Evolutionary conservation across 352 stramenopile genomes (phyloP).

Genomic region (Globisporangium spinosum): DNA sequence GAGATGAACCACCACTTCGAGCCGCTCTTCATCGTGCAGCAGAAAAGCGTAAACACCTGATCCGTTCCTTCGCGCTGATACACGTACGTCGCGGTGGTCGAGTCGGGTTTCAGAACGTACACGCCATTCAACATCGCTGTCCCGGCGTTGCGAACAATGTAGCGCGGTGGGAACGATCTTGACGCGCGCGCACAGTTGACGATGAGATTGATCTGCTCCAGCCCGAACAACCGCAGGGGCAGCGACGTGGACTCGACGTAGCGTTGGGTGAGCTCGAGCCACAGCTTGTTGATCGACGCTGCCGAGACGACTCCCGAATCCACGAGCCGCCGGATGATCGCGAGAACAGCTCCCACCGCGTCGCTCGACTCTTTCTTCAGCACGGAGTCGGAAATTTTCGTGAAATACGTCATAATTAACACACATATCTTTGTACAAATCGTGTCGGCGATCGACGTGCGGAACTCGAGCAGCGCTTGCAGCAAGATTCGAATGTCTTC

Average conservation of each 20-base stretch:
- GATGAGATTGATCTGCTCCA: slow-evolving; percentile 93
- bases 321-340: slow-evolving; percentile 75
- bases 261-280: slow-evolving; percentile 77
- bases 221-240: slow-evolving; percentile 91
- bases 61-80: slow-evolving; percentile 62
- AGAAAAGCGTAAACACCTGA: slow-evolving; percentile 93
- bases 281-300: slow-evolving; percentile 63
- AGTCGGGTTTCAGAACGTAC: slow-evolving; percentile 85
- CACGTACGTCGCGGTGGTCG: slow-evolving; percentile 70
- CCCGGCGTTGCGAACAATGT: slow-evolving; percentile 89
- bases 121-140: slow-evolving; percentile 90
- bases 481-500: slow-evolving; percentile 80
- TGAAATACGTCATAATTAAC: slow-evolving; percentile 82
- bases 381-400: slow-evolving; percentile 67
- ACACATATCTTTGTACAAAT: slow-evolving; percentile 66
- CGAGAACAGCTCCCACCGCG: slow-evolving; percentile 71
- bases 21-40: slow-evolving; percentile 97
- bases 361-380: slow-evolving; percentile 88
- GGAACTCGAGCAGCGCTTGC: slow-evolving; percentile 77
- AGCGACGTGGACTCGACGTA: slow-evolving; percentile 91
- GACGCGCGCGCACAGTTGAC: slow-evolving; percentile 84
- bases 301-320: slow-evolving; percentile 52
- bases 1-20: slow-evolving; percentile 99
- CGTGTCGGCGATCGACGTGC: slow-evolving; percentile 54
- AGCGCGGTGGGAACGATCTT: slow-evolving; percentile 82